These are phyloP conservation scores for Biscogniauxia marginata DNA, from an alignment of 2,329 filamentous ascomycete genomes.

Conservation along the genomic window DNA sequence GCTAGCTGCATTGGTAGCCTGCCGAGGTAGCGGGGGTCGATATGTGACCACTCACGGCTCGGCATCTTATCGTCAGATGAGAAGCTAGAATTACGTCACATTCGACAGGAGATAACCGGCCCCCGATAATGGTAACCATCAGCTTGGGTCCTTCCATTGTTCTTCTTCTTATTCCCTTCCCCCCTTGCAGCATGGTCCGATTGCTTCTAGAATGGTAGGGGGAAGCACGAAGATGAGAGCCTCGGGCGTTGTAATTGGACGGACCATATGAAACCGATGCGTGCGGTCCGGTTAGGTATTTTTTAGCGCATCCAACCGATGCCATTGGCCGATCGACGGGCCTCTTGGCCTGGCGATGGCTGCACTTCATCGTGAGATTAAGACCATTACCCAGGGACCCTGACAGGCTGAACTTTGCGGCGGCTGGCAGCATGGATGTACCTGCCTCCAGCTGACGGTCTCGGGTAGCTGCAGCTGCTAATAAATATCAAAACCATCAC, in stretches of 20 bases:
- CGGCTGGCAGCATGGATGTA: neutral
- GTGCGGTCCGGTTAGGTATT: neutral
- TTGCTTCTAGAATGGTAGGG: neutral
- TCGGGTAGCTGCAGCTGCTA: neutral
- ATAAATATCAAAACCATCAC: neutral
- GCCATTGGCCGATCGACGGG: neutral
- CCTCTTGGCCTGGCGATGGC: neutral
- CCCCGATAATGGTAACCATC: too few relatives aligned
- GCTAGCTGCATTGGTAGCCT: conserved; percentile 7
- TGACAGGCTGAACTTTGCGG: too few relatives aligned
- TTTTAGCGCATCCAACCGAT: neutral
- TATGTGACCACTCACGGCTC: conserved; percentile 17
- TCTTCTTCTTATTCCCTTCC: neutral
- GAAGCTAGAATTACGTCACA: conserved; percentile 30
- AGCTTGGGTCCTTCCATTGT: too few relatives aligned
- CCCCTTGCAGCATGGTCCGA: neutral
- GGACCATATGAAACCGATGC: too few relatives aligned
- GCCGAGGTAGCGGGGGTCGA: neutral
- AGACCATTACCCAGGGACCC: too few relatives aligned
- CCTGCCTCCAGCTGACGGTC: neutral
- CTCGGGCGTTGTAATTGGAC: neutral
- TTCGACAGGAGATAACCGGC: neutral
- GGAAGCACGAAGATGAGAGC: neutral
- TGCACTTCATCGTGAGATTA: neutral
- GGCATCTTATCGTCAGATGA: conserved; percentile 28